phyloP scores from a whole-genome alignment of 1,284 basidiomycete species.

The Singerocomus inundabilis region DNA sequence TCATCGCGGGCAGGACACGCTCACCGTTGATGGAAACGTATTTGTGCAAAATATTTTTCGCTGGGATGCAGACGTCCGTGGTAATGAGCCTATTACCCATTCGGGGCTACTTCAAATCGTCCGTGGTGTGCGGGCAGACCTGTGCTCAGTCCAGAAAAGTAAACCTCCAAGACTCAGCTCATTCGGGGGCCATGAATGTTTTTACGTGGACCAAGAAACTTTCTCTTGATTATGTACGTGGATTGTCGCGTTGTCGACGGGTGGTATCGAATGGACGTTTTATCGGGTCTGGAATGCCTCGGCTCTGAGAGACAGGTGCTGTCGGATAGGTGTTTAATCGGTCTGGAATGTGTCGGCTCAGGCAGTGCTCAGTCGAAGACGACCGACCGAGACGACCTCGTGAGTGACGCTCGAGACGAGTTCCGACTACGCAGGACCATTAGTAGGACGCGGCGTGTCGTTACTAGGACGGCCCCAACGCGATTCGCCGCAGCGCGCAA shows the following conservation, averaged over 20 bases:
- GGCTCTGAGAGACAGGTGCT: slow-evolving; percentile 8
- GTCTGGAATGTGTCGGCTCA: slow-evolving; percentile 4
- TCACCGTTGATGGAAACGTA: slow-evolving; percentile 1
- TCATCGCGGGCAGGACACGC: neutral
- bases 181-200: neutral
- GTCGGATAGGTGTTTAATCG: slow-evolving; percentile 7
- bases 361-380: no score
- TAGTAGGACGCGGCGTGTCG: neutral
- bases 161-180: slow-evolving; percentile 13
- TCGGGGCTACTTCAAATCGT: slow-evolving; percentile 7
- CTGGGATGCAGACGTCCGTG: slow-evolving; percentile 2
- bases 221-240: slow-evolving; percentile 17
- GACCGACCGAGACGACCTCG: no score
- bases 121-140: slow-evolving; percentile 25
- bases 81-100: slow-evolving; percentile 9
- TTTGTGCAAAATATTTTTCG: slow-evolving; percentile 1
- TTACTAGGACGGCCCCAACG: neutral
- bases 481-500: neutral
- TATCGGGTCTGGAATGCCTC: slow-evolving; percentile 18
- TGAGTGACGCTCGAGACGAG: no score
- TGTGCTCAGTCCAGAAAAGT: slow-evolving; percentile 8
- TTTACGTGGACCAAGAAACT: slow-evolving; percentile 27
- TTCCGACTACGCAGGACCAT: neutral
- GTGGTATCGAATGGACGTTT: slow-evolving; percentile 1
- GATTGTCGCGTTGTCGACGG: slow-evolving; percentile 20